A percentile compares a stretch with the other conserved stretches of the same genome.
phyloP scores from a whole-genome alignment of 1,139 yeast genomes.

The Geotrichum fermentans region DNA sequence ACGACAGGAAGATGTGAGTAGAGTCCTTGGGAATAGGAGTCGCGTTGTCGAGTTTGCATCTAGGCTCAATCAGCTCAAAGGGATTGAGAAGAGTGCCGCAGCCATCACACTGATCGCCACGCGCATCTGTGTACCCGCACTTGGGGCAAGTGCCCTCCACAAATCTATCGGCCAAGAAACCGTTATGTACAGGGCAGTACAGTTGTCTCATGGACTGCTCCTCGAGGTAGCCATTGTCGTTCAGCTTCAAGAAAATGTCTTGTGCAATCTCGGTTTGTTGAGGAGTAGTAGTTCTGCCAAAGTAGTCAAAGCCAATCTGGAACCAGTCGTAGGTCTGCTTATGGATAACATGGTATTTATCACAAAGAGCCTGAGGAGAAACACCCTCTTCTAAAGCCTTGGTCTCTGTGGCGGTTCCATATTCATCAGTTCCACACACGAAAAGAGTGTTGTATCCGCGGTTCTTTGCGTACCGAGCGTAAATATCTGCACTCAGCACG shows the following conservation, averaged over 20 bases:
- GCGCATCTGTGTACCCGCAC: constrained; percentile 91
- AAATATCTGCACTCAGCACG: constrained; percentile 91
- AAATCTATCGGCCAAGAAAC: constrained; percentile 90
- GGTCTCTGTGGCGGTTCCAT: constrained; percentile 98
- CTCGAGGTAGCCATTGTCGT: constrained; percentile 72
- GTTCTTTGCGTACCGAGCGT: constrained; percentile 81
- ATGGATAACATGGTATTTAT: constrained; percentile 82
- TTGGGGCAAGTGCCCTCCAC: constrained; percentile 98
- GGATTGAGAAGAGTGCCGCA: constrained; percentile 90
- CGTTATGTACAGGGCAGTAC: constrained; percentile 84
- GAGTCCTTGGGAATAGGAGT: constrained; percentile 77
- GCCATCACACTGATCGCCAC: constrained; percentile 98
- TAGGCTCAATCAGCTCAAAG: constrained; percentile 85
- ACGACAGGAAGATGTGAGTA: constrained; percentile 75
- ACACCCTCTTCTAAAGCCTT: constrained; percentile 92
- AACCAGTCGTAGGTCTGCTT: constrained; percentile 94
- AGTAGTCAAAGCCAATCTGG: constrained; percentile 86
- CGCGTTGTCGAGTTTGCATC: constrained; percentile 86
- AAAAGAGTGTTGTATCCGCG: constrained; percentile 83
- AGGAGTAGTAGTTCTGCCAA: constrained; percentile 93
- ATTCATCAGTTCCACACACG: constrained; percentile 97
- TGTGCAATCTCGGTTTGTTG: constrained; percentile 94
- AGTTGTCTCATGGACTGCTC: constrained; percentile 85
- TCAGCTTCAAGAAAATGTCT: constrained; percentile 72
- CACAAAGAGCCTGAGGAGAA: constrained; percentile 82